These are phyloP conservation scores for Ophiostoma australiae DNA, from an alignment of 2,329 filamentous ascomycete species.

Conservation along the genomic window DNA sequence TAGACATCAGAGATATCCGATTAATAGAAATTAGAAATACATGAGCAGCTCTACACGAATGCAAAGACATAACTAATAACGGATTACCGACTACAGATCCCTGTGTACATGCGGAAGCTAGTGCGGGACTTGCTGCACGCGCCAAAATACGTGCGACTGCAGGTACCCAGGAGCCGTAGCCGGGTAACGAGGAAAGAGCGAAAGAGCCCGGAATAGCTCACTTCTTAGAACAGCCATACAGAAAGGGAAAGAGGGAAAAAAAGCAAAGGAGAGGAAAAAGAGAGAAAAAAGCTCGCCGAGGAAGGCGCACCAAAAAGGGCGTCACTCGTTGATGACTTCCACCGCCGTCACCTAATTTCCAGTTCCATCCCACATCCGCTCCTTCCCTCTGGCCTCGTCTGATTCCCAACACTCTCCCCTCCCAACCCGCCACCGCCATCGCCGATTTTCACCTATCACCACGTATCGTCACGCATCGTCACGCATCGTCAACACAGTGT, in stretches of 20 bases:
- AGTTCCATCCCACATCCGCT: slow-evolving; percentile 21
- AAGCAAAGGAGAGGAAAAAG: slow-evolving; percentile 21
- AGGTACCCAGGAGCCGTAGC: slow-evolving; percentile 17
- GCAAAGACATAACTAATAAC: background rate
- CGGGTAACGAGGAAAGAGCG: slow-evolving; percentile 19
- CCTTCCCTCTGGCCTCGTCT: slow-evolving; percentile 5
- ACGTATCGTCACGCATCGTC: background rate
- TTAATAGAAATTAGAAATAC: background rate
- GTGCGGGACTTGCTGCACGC: slow-evolving; percentile 15
- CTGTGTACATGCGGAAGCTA: slow-evolving; percentile 11
- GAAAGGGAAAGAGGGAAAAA: slow-evolving; percentile 18
- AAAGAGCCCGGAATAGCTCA: slow-evolving; percentile 24
- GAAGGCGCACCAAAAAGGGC: slow-evolving; percentile 25
- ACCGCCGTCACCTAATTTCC: slow-evolving; percentile 24
- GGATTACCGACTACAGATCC: background rate
- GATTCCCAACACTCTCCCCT: background rate
- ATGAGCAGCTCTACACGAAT: background rate
- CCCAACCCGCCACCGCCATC: slow-evolving; percentile 20
- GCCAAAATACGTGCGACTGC: slow-evolving; percentile 11
- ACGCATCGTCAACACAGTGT: slow-evolving; percentile 4
- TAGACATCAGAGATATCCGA: too few species aligned
- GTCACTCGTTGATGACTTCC: slow-evolving; percentile 22
- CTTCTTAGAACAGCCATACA: slow-evolving; percentile 17
- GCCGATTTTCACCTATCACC: slow-evolving; percentile 1
- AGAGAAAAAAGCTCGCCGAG: slow-evolving; percentile 25